These are phyloP conservation scores for Trichomonas vaginalis DNA, from an alignment of 208 protist species.

Conservation along the genomic window DNA sequence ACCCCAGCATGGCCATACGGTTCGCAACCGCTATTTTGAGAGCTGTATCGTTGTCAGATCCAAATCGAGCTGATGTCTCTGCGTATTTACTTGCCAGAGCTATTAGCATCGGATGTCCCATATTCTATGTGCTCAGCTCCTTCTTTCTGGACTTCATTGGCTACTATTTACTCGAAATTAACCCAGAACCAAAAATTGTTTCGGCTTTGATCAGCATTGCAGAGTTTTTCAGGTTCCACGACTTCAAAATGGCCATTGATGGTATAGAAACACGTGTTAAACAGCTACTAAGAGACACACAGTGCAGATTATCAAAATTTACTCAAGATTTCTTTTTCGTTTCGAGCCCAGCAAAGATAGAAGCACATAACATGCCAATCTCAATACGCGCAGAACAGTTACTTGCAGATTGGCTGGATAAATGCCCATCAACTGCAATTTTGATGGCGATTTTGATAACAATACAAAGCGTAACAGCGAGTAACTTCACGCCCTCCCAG, in stretches of 20 bases:
- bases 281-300: background rate
- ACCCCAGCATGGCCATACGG: background rate
- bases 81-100: background rate
- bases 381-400: background rate
- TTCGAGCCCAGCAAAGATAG: background rate
- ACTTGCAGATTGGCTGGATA: background rate
- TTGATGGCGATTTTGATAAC: background rate
- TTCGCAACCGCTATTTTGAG: background rate
- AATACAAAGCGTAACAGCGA: background rate
- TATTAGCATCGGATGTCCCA: background rate
- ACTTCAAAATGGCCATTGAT: background rate
- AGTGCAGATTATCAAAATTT: background rate
- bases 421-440: background rate
- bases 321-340: background rate
- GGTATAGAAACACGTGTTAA: background rate
- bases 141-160: background rate
- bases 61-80: background rate
- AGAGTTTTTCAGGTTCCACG: background rate
- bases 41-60: background rate
- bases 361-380: background rate
- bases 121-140: background rate
- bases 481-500: background rate
- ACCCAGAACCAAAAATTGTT: background rate
- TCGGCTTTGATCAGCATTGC: background rate
- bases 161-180: background rate